Evolutionary conservation across 176 grass and related monocot species (phyloP), one percentile per base, ranked within the genome.

Genomic region (Zoysia pacifica): DNA sequence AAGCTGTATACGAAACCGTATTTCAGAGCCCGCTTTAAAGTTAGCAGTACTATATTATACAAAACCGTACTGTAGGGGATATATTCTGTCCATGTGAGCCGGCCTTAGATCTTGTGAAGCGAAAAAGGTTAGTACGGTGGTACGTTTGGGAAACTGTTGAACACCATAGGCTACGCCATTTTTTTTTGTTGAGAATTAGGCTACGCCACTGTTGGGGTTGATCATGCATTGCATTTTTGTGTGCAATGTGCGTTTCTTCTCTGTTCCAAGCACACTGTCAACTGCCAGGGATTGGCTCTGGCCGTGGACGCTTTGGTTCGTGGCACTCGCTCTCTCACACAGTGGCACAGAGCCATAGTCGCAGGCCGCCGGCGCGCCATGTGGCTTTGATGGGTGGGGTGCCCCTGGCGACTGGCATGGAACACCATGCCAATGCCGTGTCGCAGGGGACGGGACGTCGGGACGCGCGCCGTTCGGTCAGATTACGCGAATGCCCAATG

Each of bases 361-460:
- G 19, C 75, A 4, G 39, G 16, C 48, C 11, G 79, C 3, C 6
- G 5, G 44, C 3, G 59, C 44, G 74, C 74, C 79, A 77, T n/a
- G 67, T 48, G 73, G 28, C 73, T 14, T 83, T 11, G 50, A 68
- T 68, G 76, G 63, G 16, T 38, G 37, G 44, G 76, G 58, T 63
- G 40, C 1, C 74, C 62, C 73, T n/a, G 74, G 40, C 1, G 59
- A 47, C 73, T n/a, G 74, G 8, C 7, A 74, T 56, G 56, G 67
- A 53, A 72, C 62, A 48, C 62, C 41, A 40, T 45, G 41, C 62
- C 74, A 13, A 46, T 82, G 81, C 81, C 75, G 52, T 83, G 69
- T 63, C 81, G 28, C 81, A 4, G 86, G 40, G 62, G 40, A 10
- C 70, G 54, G 75, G 75, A 62, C 28, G 28, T 0, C 70, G 54